phyloP scores from a whole-genome alignment of 148 eudicot genomes.

The Dysphania ambrosioides region DNA sequence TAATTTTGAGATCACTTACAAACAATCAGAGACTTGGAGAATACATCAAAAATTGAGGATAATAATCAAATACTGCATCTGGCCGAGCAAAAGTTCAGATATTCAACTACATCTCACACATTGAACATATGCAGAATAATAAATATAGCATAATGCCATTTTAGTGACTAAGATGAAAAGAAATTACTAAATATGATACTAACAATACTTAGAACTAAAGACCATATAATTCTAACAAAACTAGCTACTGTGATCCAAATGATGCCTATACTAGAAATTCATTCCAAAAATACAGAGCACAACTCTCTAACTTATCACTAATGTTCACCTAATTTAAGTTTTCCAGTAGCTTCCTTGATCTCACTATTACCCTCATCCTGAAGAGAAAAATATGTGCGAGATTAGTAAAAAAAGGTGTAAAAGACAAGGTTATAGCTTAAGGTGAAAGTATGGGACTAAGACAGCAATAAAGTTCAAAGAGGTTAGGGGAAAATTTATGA shows the following conservation, averaged over 20 bases:
- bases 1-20: not conserved
- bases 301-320: constrained; percentile 24
- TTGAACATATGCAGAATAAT: constrained; percentile 23
- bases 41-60: constrained; percentile 5
- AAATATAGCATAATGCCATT: constrained; percentile 12
- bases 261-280: constrained; percentile 19
- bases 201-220: constrained; percentile 9
- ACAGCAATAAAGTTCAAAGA: too few relatives aligned
- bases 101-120: constrained; percentile 21
- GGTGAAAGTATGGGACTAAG: not conserved
- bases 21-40: constrained; percentile 11
- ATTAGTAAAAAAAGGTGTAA: not conserved
- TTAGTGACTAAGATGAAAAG: not conserved
- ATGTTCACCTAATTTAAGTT: constrained; percentile 34
- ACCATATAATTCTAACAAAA: constrained; percentile 17
- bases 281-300: constrained; percentile 20
- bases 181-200: constrained; percentile 11
- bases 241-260: constrained; percentile 24
- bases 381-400: not conserved
- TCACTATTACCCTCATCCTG: constrained; percentile 67
- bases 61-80: constrained; percentile 19
- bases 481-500: too few relatives aligned
- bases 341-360: constrained; percentile 57
- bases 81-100: constrained; percentile 12
- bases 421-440: not conserved